These are phyloP conservation scores for Porphyra umbilicalis DNA, from an alignment of 31 red algal species.

Conservation along the genomic window DNA sequence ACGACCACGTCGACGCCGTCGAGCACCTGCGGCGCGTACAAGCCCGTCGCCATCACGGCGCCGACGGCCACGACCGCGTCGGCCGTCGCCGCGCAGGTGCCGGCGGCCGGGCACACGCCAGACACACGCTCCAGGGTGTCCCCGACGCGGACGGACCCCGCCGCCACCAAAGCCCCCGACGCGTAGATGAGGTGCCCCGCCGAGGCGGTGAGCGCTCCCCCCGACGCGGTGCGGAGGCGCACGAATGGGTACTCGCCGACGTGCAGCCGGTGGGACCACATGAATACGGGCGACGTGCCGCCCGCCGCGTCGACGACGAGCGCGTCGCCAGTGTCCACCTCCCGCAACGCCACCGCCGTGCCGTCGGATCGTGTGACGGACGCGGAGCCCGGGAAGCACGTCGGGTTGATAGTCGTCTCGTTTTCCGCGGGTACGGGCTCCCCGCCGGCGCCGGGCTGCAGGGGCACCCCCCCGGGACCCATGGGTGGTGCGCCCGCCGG, in stretches of 20 bases:
- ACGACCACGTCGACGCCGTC: neutral
- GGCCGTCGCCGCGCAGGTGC: neutral
- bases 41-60: neutral
- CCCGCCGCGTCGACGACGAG: conserved; percentile 14
- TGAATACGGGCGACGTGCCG: conserved; percentile 33
- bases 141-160: conserved; percentile 13
- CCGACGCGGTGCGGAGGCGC: conserved; percentile 14
- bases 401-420: neutral
- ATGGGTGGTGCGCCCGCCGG: too few relatives aligned
- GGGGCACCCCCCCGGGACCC: too few relatives aligned
- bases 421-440: neutral
- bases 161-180: conserved; percentile 23
- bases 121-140: conserved; percentile 10
- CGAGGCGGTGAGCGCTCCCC: conserved; percentile 12
- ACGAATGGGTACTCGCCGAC: conserved; percentile 15
- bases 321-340: conserved; percentile 30
- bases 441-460: neutral
- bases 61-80: neutral
- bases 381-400: conserved; percentile 42
- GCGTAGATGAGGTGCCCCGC: conserved; percentile 42
- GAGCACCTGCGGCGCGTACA: neutral
- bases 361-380: conserved; percentile 21
- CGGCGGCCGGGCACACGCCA: too few relatives aligned
- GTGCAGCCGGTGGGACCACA: conserved; percentile 34
- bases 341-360: conserved; percentile 6